Base-by-base conservation (phyloP, 495 filamentous ascomycete genomes). In the Penicillium coffeae region DNA sequence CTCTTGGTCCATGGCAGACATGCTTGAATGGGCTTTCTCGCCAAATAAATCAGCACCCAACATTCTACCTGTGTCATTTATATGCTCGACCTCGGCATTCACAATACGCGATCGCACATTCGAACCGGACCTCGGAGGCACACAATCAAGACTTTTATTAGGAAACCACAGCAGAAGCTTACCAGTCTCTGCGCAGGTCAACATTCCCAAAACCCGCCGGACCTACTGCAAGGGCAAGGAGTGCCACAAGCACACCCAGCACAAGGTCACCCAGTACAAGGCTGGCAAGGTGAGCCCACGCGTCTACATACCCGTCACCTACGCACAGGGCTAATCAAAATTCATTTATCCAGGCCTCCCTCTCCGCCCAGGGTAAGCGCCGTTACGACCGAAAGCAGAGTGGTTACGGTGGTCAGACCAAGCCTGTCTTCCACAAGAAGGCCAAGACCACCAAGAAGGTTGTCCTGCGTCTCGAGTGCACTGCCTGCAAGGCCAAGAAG, bases 391-490 rank as follows among this genome's bases (percentile, higher is more conserved):
- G 94, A 70, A 99, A 99, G 81, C 94, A 99, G 81, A 89, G 85
- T 67, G 73, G 93, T 83, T 98, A 96, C 78, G 93, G 94, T 85
- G 93, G 93, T 86, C 93, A 98, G 80, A 98, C 93, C 56, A 98
- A 98, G 79, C 90, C 90, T 59, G 89, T 96, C 64, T 96, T 99
- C 86, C 92, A 96, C 87, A 97, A 97, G 85, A 96, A 96, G 83
- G 94, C 94, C 54, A 99, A 99, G 86, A 97, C 94, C 56, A 99
- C 94, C 64, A 99, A 97, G 86, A 99, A 99, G 87, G 85, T 99
- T 60, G 94, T 99, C 70, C 78, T 99, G 63, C 82, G 94, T 75
- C 78, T 99, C 66, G 93, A 99, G 76, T 98, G 94, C 79, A 91
- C 88, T 60, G 57, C 67, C 37, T 98, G 93, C 88, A 97, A 98